Conservation (phyloP, 2,329 filamentous ascomycete species). For the Colletotrichum salicis region DNA sequence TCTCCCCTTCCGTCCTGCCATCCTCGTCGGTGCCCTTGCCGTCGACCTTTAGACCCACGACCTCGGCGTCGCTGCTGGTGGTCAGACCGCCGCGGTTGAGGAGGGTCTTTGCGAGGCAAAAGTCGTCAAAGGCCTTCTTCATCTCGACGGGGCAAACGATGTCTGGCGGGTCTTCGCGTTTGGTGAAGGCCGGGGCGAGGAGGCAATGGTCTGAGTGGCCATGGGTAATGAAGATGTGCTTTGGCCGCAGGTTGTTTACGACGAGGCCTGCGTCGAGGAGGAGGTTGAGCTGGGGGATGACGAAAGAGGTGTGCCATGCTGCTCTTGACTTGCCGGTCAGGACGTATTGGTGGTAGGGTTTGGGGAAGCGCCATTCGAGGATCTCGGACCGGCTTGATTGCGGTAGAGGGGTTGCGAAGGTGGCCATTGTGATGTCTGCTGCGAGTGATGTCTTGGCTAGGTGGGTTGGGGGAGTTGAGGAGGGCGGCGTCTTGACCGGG, state of each 20-base stretch:
- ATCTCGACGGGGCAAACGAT: slow-evolving; percentile 57
- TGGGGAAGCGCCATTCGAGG: slow-evolving; percentile 58
- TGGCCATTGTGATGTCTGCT: slow-evolving; percentile 13
- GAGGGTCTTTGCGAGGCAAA: slow-evolving; percentile 51
- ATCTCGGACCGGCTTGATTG: slow-evolving; percentile 56
- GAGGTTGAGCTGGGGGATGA: slow-evolving; percentile 60
- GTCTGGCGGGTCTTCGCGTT: slow-evolving; percentile 56
- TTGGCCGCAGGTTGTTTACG: slow-evolving; percentile 57
- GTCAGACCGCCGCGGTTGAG: slow-evolving; percentile 54
- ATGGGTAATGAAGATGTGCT: slow-evolving; percentile 62
- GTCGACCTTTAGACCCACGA: slow-evolving; percentile 31
- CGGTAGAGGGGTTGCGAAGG: slow-evolving; percentile 56
- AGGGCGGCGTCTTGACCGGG: not conserved
- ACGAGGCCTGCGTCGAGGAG: slow-evolving; percentile 60
- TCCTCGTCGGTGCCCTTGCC: slow-evolving; percentile 37
- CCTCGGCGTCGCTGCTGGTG: slow-evolving; percentile 41
- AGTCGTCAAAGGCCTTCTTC: slow-evolving; percentile 51
- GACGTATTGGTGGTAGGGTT: slow-evolving; percentile 52
- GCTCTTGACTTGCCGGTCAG: slow-evolving; percentile 60
- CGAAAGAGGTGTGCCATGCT: slow-evolving; percentile 63
- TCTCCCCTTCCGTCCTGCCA: slow-evolving; percentile 32
- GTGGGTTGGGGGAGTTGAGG: not conserved
- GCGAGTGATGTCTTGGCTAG: not conserved
- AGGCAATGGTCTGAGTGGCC: slow-evolving; percentile 60
- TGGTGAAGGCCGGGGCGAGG: slow-evolving; percentile 54